Percentiles rank a stretch among this genome's conserved stretches.
phyloP scores from a whole-genome alignment of 805 yeast genomes.

The Starmerella stellata region DNA sequence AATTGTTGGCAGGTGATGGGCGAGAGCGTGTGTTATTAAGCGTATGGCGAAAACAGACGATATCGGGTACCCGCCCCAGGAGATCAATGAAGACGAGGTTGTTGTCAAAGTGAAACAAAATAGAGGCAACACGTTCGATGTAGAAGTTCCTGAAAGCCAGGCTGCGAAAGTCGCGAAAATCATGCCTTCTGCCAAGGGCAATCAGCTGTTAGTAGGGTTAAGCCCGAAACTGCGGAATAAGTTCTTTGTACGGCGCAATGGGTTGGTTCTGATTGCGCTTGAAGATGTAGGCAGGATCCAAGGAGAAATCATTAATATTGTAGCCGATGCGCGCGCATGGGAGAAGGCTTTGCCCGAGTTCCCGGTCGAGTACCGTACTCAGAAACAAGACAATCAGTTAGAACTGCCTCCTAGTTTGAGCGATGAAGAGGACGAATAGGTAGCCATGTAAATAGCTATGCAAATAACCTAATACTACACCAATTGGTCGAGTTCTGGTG shows the following conservation, averaged over 20 bases:
- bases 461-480: no score
- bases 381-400: slow-evolving; percentile 12
- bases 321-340: slow-evolving; percentile 22
- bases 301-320: slow-evolving; percentile 23
- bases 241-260: slow-evolving; percentile 24
- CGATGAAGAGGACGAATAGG: slow-evolving; percentile 13
- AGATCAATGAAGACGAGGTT: slow-evolving; percentile 18
- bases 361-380: slow-evolving; percentile 18
- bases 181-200: slow-evolving; percentile 3
- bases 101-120: slow-evolving; percentile 20
- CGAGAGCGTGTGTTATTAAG: no score
- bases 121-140: slow-evolving; percentile 23
- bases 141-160: slow-evolving; percentile 17
- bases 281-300: slow-evolving; percentile 17
- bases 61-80: slow-evolving; percentile 20
- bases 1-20: no score
- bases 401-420: slow-evolving; percentile 18
- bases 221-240: slow-evolving; percentile 23
- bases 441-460: no score
- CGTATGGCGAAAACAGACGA: slow-evolving; percentile 2
- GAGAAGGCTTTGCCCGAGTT: slow-evolving; percentile 20
- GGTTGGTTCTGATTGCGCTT: slow-evolving; percentile 19
- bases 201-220: slow-evolving; percentile 19
- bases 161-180: slow-evolving; percentile 3
- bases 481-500: no score